A percentile compares a stretch with the other conserved stretches of the same genome.
Evolutionary conservation across 2,329 filamentous ascomycete species (phyloP).

Genomic region (Ophiostoma ips): DNA sequence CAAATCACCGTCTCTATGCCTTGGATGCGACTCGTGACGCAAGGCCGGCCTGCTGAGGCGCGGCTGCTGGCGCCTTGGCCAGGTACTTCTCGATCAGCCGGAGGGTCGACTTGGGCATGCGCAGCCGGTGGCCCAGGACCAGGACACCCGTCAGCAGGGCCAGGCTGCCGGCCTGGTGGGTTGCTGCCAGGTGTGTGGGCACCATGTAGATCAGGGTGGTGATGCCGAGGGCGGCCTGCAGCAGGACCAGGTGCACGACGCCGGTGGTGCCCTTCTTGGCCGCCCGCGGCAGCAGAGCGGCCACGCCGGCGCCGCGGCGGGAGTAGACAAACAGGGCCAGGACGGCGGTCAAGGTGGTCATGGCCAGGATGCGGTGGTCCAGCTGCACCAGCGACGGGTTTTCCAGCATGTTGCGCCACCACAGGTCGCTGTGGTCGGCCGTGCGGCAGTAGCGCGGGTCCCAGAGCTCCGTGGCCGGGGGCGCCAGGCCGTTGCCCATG

Average conservation of each 20-base stretch:
- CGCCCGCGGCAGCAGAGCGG: constrained; percentile 43
- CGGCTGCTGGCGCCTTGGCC: background rate
- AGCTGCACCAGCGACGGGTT: constrained; percentile 93
- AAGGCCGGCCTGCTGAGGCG: background rate
- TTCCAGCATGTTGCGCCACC: constrained; percentile 96
- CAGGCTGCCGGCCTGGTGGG: constrained; percentile 83
- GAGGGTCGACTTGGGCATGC: constrained; percentile 53
- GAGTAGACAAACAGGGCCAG: constrained; percentile 71
- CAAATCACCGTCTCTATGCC: too few relatives aligned
- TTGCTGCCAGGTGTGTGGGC: constrained; percentile 71
- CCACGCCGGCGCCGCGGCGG: constrained; percentile 43
- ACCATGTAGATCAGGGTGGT: constrained; percentile 88
- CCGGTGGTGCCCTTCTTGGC: constrained; percentile 60
- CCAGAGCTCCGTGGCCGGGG: constrained; percentile 71
- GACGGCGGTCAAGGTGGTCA: constrained; percentile 72
- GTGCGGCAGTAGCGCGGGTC: constrained; percentile 73
- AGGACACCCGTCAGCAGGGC: constrained; percentile 72
- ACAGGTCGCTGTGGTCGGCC: constrained; percentile 66
- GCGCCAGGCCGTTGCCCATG: constrained; percentile 77
- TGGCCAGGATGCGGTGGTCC: constrained; percentile 85
- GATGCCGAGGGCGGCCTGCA: constrained; percentile 82
- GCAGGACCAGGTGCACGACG: constrained; percentile 64
- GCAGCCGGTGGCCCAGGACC: constrained; percentile 64
- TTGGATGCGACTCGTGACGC: constrained; percentile 3
- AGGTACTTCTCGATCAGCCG: constrained; percentile 42